phyloP scores from a whole-genome alignment of 148 eudicot genomes.

The Limonium bicolor region DNA sequence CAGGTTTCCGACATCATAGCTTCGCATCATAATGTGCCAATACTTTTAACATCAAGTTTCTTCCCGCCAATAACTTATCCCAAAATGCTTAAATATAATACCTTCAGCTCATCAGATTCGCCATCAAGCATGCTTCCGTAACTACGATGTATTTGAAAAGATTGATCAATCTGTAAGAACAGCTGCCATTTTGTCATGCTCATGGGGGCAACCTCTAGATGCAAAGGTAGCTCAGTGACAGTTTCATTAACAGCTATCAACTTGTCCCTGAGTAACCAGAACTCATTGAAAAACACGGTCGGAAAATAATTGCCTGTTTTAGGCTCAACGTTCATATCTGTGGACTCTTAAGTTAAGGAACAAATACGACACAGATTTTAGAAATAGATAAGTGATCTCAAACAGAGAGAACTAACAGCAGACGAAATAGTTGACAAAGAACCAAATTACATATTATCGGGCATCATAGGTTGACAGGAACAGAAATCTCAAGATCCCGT shows the following conservation, averaged over 20 bases:
- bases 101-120: constrained; percentile 98
- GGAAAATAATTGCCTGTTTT: constrained; percentile 87
- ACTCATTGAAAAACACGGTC: constrained; percentile 74
- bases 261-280: constrained; percentile 93
- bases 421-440: too few species aligned
- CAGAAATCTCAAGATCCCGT: too few species aligned
- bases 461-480: too few species aligned
- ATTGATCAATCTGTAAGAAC: constrained; percentile 89
- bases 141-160: constrained; percentile 85
- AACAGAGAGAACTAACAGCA: too few species aligned
- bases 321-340: constrained; percentile 73
- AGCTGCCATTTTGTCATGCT: constrained; percentile 99
- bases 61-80: too few species aligned
- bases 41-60: too few species aligned
- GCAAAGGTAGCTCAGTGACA: constrained; percentile 54
- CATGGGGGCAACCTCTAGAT: constrained; percentile 86
- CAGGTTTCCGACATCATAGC: too few species aligned
- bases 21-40: too few species aligned
- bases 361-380: constrained; percentile 1
- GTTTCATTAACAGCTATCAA: constrained; percentile 75
- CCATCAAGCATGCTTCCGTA: constrained; percentile 99
- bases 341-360: constrained; percentile 37
- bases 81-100: too few species aligned
- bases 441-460: too few species aligned
- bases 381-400: too few species aligned